phyloP scores from a whole-genome alignment of 1,284 basidiomycete species.

The Tylopilus orsonianus region DNA sequence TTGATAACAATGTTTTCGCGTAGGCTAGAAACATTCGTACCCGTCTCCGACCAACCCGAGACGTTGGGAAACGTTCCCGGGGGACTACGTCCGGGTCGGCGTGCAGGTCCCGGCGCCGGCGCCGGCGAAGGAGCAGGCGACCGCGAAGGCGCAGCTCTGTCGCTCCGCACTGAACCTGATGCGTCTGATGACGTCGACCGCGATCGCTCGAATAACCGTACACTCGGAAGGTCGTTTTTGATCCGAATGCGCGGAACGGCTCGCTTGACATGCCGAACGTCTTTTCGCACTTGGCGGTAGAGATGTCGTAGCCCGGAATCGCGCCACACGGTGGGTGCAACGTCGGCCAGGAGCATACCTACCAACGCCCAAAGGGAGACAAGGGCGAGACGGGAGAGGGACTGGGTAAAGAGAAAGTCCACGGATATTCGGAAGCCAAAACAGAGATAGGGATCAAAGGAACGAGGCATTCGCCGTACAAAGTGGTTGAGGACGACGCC shows the following conservation, averaged over 20 bases:
- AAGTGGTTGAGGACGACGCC: conserved; percentile 72
- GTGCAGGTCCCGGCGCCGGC: conserved; percentile 17
- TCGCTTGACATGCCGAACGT: conserved; percentile 35
- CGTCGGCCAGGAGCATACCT: conserved; percentile 66
- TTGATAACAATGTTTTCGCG: conserved; percentile 17
- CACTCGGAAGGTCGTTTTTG: conserved; percentile 31
- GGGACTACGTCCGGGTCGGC: conserved; percentile 28
- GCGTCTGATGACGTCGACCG: conserved; percentile 19
- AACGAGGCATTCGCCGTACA: conserved; percentile 55
- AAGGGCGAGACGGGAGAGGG: conserved; percentile 53
- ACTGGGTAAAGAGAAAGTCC: conserved; percentile 66
- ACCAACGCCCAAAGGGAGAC: conserved; percentile 66
- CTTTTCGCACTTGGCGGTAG: conserved; percentile 54
- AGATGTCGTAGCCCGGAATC: conserved; percentile 56
- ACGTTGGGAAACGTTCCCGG: conserved; percentile 29
- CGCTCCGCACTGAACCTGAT: conserved; percentile 31
- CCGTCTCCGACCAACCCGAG: conserved; percentile 36
- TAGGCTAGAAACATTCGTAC: conserved; percentile 23
- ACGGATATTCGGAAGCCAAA: conserved; percentile 63
- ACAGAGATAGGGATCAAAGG: conserved; percentile 60
- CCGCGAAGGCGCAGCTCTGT: conserved; percentile 30
- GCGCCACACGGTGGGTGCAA: conserved; percentile 58
- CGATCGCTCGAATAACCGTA: conserved; percentile 27
- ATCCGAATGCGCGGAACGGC: conserved; percentile 33
- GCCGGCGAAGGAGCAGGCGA: conserved; percentile 21